These are phyloP conservation scores for Fusarium nisikadoi DNA, from an alignment of 2,329 filamentous ascomycete genomes.

Conservation along the genomic window DNA sequence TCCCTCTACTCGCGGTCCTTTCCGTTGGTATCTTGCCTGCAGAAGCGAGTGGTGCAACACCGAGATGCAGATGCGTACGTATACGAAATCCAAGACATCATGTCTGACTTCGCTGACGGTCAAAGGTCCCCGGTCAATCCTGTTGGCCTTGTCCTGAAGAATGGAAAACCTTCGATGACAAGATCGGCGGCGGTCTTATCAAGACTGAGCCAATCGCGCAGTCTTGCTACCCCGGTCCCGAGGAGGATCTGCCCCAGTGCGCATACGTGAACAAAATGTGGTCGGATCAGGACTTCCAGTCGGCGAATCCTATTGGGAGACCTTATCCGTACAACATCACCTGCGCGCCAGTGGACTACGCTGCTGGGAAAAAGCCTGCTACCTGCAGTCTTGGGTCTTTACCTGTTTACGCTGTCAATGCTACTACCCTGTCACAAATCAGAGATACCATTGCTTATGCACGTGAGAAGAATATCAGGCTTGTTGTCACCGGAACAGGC, in stretches of 20 bases:
- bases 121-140: slow-evolving; percentile 18
- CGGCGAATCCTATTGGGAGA: slow-evolving; percentile 28
- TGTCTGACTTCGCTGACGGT: not conserved
- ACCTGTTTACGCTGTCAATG: slow-evolving; percentile 25
- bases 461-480: not conserved
- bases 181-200: slow-evolving; percentile 13
- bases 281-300: slow-evolving; percentile 33
- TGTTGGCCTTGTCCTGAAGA: slow-evolving; percentile 21
- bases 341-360: slow-evolving; percentile 25
- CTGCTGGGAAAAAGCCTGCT: slow-evolving; percentile 7
- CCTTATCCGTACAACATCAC: slow-evolving; percentile 36
- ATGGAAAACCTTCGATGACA: slow-evolving; percentile 3
- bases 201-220: slow-evolving; percentile 28
- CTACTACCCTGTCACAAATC: slow-evolving; percentile 13
- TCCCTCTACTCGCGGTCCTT: slow-evolving; percentile 1
- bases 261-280: slow-evolving; percentile 31
- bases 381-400: slow-evolving; percentile 26
- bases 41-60: not conserved
- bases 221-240: slow-evolving; percentile 28
- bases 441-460: slow-evolving; percentile 5
- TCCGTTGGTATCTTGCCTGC: not conserved
- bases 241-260: slow-evolving; percentile 17
- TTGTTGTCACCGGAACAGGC: slow-evolving; percentile 26
- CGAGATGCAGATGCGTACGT: slow-evolving; percentile 28
- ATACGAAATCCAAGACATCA: not conserved